Evolutionary conservation across 169 alveolate genomes (phyloP), one percentile per base, ranked within the genome.

Genomic region (Plasmodium fragile): DNA sequence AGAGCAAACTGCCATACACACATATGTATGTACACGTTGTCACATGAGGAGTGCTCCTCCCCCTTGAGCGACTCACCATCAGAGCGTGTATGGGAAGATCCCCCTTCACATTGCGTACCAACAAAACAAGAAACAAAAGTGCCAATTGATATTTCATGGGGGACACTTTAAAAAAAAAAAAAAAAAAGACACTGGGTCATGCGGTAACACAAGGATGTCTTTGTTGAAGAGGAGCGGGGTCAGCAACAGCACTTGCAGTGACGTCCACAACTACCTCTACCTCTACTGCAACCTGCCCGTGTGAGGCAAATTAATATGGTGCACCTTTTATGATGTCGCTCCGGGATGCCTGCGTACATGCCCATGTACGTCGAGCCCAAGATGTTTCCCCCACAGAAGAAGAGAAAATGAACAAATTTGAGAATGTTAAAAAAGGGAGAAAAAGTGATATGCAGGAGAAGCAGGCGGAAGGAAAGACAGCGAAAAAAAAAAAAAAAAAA

Each of bases 41-140:
- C 55, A 45, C 55, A 0, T 11, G 55, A 45, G 1, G 18, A 45
- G 81, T 34, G 1, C 13, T 4, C 16, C n/a, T 10, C 34, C 34
- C 34, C 75, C 59, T 55, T 39, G 39, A 4, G 34, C 13, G 6
- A 11, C 59, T n/a, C 73, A 84, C 93, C 93, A 84, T 84, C n/a
- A 84, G 85, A 45, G 93, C 93, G 80, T 84, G 93, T 52, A 84
- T 84, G 5, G 93, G 93, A 4, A 84, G 49, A 18, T 84, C 93
- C 30, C 93, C 84, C 30, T 49, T 41, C 69, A 36, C 84, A 28
- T 52, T 11, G 41, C 85, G 53, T 30, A 34, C 16, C 80, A 49
- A 73, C 65, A 84, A 28, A 25, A 72, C 25, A 53, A 43, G 65
- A 18, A 52, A 75, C 2, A 69, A 41, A 36, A 72, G 41, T 45